Conservation (phyloP, 495 filamentous ascomycete species). For the Neurospora africana region DNA sequence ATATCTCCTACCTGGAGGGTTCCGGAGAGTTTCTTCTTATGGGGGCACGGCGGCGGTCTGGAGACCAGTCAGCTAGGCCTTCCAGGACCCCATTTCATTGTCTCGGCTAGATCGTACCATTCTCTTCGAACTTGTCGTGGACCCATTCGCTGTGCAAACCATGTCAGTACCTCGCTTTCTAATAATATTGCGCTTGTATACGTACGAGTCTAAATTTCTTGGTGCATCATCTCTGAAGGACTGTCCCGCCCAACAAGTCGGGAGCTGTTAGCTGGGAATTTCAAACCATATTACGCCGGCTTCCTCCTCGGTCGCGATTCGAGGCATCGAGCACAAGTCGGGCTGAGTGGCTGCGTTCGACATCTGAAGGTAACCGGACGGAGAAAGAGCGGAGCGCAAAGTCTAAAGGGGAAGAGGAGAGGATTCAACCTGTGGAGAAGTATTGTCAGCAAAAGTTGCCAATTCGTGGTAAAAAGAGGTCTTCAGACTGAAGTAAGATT, state of each 20-base stretch:
- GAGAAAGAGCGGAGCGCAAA: conserved; percentile 5
- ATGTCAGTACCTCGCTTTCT: conserved; percentile 9
- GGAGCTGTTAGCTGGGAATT: conserved; percentile 24
- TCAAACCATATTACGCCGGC: conserved; percentile 11
- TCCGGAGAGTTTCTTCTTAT: conserved; percentile 39
- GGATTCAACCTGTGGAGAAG: conserved; percentile 25
- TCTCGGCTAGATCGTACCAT: conserved; percentile 21
- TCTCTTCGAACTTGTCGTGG: conserved; percentile 75
- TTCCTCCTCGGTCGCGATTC: conserved; percentile 19
- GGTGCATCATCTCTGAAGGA: conserved; percentile 39
- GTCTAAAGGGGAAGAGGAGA: conserved; percentile 16
- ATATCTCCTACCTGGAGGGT: conserved; percentile 36
- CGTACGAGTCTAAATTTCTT: conserved; percentile 44
- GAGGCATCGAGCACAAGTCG: conserved; percentile 22
- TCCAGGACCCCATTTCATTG: conserved; percentile 18
- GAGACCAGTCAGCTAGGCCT: conserved; percentile 15
- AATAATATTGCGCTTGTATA: conserved; percentile 6
- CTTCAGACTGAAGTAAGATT: neutral
- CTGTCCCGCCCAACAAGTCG: conserved; percentile 25
- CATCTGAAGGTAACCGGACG: conserved; percentile 14
- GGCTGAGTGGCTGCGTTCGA: conserved; percentile 20
- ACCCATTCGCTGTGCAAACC: conserved; percentile 64
- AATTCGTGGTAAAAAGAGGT: neutral
- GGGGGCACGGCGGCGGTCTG: conserved; percentile 21
- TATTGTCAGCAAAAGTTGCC: neutral